Conservation (phyloP, 2,329 filamentous ascomycete genomes). For the Dothidotthia symphoricarpi region DNA sequence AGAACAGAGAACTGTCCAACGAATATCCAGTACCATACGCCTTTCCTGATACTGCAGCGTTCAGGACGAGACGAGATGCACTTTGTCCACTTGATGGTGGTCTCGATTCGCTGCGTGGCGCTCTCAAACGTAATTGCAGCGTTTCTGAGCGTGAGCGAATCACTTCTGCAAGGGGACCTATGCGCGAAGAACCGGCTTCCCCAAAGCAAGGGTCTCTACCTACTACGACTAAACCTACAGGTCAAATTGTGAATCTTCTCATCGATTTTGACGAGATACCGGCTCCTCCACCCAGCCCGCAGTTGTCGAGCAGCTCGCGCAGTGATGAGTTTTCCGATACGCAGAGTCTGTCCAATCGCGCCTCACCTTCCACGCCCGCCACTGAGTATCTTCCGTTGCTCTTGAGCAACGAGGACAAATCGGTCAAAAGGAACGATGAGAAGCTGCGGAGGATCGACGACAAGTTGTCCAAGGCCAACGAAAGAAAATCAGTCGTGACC, state of each 20-base stretch:
- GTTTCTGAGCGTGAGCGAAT: too few species aligned
- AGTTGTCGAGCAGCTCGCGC: slow-evolving; percentile 1
- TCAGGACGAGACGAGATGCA: neutral
- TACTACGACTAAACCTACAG: neutral
- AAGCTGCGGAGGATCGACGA: too few species aligned
- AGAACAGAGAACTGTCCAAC: neutral
- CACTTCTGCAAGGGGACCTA: too few species aligned
- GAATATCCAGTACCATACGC: slow-evolving; percentile 2
- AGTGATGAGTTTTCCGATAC: neutral
- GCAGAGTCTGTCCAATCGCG: neutral
- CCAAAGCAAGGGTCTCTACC: too few species aligned
- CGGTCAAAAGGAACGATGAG: too few species aligned
- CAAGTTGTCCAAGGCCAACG: neutral
- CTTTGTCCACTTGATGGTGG: neutral
- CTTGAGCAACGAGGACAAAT: too few species aligned
- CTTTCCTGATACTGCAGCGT: slow-evolving; percentile 10
- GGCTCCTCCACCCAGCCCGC: slow-evolving; percentile 1
- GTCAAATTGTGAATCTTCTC: slow-evolving; percentile 4
- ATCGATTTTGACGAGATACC: slow-evolving; percentile 12
- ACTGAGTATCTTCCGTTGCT: too few species aligned
- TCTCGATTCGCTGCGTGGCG: neutral
- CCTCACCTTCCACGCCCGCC: too few species aligned
- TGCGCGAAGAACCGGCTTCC: too few species aligned
- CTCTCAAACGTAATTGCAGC: neutral
- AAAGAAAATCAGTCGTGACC: too few species aligned